Conservation (phyloP, 805 yeast genomes). For the Blastobotrys peoriensis region DNA sequence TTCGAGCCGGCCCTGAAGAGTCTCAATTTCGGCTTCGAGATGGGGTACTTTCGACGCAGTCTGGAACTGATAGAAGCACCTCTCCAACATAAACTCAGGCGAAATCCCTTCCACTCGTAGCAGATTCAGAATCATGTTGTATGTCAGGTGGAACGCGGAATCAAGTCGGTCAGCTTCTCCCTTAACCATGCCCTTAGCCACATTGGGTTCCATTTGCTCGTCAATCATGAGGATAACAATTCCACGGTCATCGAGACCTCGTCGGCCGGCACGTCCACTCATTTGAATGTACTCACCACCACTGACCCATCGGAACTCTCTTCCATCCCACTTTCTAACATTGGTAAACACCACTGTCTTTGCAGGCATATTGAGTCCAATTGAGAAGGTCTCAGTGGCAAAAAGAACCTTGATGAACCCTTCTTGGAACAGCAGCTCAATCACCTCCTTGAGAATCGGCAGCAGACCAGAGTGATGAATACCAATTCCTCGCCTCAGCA, state of each 20-base stretch:
- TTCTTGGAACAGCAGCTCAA: constrained; percentile 94
- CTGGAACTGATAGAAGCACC: constrained; percentile 93
- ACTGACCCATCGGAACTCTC: constrained; percentile 96
- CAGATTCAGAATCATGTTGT: constrained; percentile 89
- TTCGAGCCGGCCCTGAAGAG: constrained; percentile 35
- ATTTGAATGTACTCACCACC: constrained; percentile 99
- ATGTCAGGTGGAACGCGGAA: constrained; percentile 95
- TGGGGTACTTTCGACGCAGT: constrained; percentile 85
- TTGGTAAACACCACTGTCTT: constrained; percentile 97
- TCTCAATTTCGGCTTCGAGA: constrained; percentile 58
- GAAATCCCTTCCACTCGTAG: constrained; percentile 98
- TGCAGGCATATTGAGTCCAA: constrained; percentile 99
- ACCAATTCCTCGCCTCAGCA: constrained; percentile 92
- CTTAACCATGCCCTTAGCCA: constrained; percentile 98
- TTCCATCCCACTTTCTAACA: constrained; percentile 98
- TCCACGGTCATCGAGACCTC: constrained; percentile 99
- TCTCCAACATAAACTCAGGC: constrained; percentile 93
- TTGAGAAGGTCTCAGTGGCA: constrained; percentile 97
- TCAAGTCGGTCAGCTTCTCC: constrained; percentile 98
- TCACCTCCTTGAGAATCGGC: constrained; percentile 90
- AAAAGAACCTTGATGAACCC: constrained; percentile 90
- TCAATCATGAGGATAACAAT: constrained; percentile 99
- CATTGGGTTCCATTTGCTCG: constrained; percentile 99
- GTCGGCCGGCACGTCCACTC: constrained; percentile 99
- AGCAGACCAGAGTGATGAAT: constrained; percentile 96